phyloP scores from a whole-genome alignment of 305 asterid genomes.

The Fraxinus albicans region DNA sequence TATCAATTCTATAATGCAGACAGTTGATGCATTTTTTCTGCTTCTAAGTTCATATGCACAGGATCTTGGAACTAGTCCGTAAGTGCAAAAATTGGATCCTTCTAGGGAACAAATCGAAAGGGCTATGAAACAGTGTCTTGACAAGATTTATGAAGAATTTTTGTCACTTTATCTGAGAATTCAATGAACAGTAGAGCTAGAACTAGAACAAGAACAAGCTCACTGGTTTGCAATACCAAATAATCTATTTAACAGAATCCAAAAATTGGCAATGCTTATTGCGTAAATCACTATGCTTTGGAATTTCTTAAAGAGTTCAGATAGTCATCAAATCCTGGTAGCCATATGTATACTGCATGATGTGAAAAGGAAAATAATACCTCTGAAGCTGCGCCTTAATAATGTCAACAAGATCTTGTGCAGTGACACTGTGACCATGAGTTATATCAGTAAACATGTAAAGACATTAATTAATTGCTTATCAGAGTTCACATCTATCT shows the following conservation, averaged over 20 bases:
- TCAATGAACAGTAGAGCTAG: background rate
- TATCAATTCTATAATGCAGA: background rate
- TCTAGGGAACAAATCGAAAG: background rate
- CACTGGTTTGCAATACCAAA: background rate
- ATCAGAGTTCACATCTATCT: constrained; percentile 14
- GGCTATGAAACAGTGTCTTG: background rate
- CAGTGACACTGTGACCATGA: constrained; percentile 63
- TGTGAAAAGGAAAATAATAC: constrained; percentile 37
- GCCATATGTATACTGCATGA: background rate
- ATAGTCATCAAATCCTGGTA: background rate
- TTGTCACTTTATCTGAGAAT: background rate
- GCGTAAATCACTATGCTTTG: background rate
- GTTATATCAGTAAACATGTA: constrained; percentile 15
- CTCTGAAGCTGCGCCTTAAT: constrained; percentile 94
- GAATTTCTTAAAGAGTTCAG: background rate
- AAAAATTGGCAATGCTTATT: background rate
- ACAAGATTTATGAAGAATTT: background rate
- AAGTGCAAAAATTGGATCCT: background rate
- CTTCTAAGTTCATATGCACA: background rate
- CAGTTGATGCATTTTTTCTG: background rate
- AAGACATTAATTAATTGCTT: background rate
- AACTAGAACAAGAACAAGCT: background rate
- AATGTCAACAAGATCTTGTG: constrained; percentile 96
- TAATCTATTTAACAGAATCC: background rate
- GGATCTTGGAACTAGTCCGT: background rate